These are phyloP conservation scores for Dictyostelium capitatum DNA, from an alignment of 78 protist genomes.

Conservation along the genomic window DNA sequence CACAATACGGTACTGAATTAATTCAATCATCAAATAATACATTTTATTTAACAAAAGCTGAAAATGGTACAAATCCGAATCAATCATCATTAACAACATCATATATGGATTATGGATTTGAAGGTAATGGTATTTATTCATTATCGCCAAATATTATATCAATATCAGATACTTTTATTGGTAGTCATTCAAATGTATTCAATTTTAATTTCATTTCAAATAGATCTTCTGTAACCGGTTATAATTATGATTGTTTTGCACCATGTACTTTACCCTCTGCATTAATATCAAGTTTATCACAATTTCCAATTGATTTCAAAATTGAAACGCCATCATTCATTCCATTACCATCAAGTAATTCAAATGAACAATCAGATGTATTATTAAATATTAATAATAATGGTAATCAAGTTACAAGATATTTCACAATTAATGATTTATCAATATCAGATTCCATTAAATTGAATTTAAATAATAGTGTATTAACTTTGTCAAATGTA, in stretches of 20 bases:
- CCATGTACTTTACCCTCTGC: background rate
- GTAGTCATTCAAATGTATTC: background rate
- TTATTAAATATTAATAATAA: background rate
- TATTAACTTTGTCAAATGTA: background rate
- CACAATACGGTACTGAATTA: background rate
- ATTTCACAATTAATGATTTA: background rate
- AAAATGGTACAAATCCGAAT: no score
- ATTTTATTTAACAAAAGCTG: background rate
- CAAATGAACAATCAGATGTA: background rate
- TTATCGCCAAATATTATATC: background rate
- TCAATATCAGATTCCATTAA: background rate
- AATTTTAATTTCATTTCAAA: conserved; percentile 11
- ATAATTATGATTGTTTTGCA: background rate
- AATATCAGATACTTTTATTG: no score
- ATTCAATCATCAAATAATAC: background rate
- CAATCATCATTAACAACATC: background rate
- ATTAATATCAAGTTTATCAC: background rate
- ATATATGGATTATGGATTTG: background rate
- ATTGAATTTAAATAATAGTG: background rate
- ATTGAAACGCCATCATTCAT: background rate
- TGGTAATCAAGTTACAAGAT: background rate
- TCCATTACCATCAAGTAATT: background rate
- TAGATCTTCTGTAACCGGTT: background rate
- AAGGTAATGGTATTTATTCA: background rate
- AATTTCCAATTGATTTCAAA: background rate